Evolutionary conservation across 352 stramenopile genomes (phyloP), one percentile per base, ranked within the genome.

Genomic region (Phytopythium vexans): DNA sequence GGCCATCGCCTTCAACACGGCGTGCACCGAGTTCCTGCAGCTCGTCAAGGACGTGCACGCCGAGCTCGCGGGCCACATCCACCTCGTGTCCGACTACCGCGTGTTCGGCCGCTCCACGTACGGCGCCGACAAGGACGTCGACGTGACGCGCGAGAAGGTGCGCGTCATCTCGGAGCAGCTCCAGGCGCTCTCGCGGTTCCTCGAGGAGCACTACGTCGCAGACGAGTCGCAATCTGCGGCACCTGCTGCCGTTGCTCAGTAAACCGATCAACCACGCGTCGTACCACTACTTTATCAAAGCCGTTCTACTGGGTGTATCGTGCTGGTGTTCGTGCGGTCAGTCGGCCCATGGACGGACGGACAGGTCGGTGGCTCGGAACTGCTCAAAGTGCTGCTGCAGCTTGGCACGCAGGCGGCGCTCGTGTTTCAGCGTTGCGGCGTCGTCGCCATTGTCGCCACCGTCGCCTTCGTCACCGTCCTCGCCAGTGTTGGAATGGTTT

Each of bases 1-100:
- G 37, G 83, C 68, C 11, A 77, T 84, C 51, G 74, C 79, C 35
- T 94, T 94, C 60, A 89, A 86, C 60, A 68, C 72, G 49, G 60
- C 84, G 16, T 88, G 82, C 56, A 90, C 78, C 41, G 82, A 92
- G 57, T 94, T 94, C 62, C 64, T 94, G 52, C 84, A 92, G 68
- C 75, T 92, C 42, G 74, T 94, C n/a, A 79, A 86, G 51, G 80
- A 91, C 59, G 88, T 94, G 55, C 84, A 94, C 70, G 72, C 74
- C 6, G 84, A 94, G 55, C 69, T 94, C 15, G 84, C 82, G 12
- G 77, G 74, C 62, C 81, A 94, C 61, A 88, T 92, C 56, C 84
- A 94, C 65, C 58, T 94, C 14, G 84, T 94, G 34, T 86, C 80
- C 46, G 80, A 94, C 65, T 94, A 94, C 60, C 84, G 84, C 48